These are phyloP conservation scores for Hamamelis virginiana DNA, from an alignment of 164 flowering plant genomes.

Conservation along the genomic window DNA sequence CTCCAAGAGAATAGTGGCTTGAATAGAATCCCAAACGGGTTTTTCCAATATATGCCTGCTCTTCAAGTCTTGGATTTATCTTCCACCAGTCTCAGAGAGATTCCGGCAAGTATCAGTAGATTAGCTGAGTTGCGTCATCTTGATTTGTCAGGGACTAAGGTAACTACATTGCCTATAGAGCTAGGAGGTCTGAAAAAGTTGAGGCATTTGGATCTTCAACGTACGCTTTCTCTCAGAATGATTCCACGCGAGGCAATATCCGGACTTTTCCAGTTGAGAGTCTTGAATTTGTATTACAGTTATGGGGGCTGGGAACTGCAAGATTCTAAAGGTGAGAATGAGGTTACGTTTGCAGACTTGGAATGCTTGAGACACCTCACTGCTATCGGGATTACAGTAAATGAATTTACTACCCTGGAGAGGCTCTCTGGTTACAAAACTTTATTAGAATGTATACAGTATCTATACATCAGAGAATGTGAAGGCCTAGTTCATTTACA, in stretches of 20 bases:
- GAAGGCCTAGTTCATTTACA: slow-evolving; percentile 18
- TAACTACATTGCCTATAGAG: slow-evolving; percentile 25
- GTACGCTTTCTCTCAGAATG: slow-evolving; percentile 19
- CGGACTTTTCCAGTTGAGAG: slow-evolving; percentile 24
- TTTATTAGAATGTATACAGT: slow-evolving; percentile 23
- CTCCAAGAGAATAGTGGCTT: slow-evolving; percentile 31
- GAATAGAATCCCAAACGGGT: slow-evolving; percentile 15
- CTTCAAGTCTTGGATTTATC: slow-evolving; percentile 37
- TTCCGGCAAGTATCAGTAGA: slow-evolving; percentile 23
- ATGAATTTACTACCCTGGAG: slow-evolving; percentile 12
- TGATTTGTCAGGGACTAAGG: slow-evolving; percentile 32
- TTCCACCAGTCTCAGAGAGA: slow-evolving; percentile 29
- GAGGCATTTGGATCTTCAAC: slow-evolving; percentile 30
- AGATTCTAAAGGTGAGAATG: slow-evolving; percentile 10
- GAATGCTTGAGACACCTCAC: slow-evolving; percentile 21
- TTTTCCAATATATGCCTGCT: slow-evolving; percentile 32
- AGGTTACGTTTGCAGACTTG: slow-evolving; percentile 23
- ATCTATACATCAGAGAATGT: slow-evolving; percentile 28
- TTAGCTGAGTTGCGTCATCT: slow-evolving; percentile 30
- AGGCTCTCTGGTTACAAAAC: slow-evolving; percentile 12
- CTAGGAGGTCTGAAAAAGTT: slow-evolving; percentile 25
- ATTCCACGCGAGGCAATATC: slow-evolving; percentile 33
- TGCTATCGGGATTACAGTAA: slow-evolving; percentile 31
- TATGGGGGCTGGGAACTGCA: slow-evolving; percentile 28
- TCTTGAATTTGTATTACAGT: slow-evolving; percentile 35